These are phyloP conservation scores for Trichoderma breve DNA, from an alignment of 2,329 filamentous ascomycete species.

Conservation along the genomic window DNA sequence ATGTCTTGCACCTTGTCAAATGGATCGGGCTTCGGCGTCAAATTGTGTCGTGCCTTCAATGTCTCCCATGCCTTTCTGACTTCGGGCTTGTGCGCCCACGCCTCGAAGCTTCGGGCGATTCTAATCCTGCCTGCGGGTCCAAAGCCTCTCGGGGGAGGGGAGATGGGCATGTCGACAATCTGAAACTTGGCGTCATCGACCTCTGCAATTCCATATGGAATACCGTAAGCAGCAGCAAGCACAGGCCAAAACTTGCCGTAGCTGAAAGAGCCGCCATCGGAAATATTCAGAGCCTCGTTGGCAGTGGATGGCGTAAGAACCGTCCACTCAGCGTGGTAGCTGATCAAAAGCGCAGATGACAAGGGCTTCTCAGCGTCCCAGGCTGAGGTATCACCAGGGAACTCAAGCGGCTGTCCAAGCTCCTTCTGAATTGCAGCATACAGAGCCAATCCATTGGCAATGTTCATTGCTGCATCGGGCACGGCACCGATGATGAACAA, in stretches of 20 bases:
- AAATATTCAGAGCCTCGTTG: constrained; percentile 4
- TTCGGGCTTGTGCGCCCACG: constrained; percentile 2
- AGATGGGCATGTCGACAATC: neutral
- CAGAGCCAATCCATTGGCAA: neutral
- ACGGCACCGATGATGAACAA: constrained; percentile 15
- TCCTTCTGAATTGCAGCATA: constrained; percentile 8
- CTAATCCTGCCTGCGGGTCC: neutral
- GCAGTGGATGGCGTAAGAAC: neutral
- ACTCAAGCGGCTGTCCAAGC: neutral
- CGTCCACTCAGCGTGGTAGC: constrained; percentile 8
- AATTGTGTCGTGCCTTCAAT: neutral
- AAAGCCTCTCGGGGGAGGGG: neutral
- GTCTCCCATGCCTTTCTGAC: neutral
- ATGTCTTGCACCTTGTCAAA: neutral
- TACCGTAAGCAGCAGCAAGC: neutral
- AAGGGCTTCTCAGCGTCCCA: constrained; percentile 4
- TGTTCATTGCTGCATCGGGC: constrained; percentile 1
- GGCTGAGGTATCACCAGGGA: neutral
- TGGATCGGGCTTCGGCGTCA: neutral
- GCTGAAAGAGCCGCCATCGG: neutral
- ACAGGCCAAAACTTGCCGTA: constrained; percentile 9
- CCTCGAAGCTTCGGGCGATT: neutral
- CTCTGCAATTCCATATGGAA: neutral
- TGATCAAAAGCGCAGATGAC: neutral
- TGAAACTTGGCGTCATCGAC: neutral